phyloP scores from a whole-genome alignment of 2,329 filamentous ascomycete genomes.

The Diaporthe helianthi region DNA sequence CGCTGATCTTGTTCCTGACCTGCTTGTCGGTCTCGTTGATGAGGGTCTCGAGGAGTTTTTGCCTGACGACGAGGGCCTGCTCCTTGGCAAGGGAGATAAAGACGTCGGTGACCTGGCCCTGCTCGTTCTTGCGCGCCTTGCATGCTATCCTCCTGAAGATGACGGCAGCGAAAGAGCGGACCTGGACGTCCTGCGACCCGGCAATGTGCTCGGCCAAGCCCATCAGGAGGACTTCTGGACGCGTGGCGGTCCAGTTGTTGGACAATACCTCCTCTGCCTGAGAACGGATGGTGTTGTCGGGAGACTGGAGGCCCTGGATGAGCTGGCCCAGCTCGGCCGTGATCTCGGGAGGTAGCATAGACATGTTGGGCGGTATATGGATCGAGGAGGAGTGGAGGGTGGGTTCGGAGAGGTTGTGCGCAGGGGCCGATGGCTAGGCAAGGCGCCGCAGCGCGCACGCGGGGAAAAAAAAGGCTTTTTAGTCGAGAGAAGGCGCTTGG shows the following conservation, averaged over 20 bases:
- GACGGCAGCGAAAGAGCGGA: conserved; percentile 88
- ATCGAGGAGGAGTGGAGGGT: conserved; percentile 13
- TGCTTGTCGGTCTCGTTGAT: conserved; percentile 74
- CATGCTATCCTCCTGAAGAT: conserved; percentile 94
- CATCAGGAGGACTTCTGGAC: conserved; percentile 90
- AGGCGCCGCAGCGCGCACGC: conserved; percentile 35
- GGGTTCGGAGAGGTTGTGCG: conserved; percentile 23
- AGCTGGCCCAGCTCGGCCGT: conserved; percentile 86
- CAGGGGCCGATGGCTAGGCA: conserved; percentile 28
- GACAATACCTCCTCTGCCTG: conserved; percentile 91
- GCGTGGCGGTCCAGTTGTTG: conserved; percentile 83
- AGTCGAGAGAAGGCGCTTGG: conserved; percentile 24
- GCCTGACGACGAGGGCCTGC: conserved; percentile 79
- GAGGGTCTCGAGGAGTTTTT: conserved; percentile 82
- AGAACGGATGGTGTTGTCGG: conserved; percentile 85
- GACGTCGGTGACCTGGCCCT: conserved; percentile 78
- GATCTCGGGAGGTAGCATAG: conserved; percentile 83
- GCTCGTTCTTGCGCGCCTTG: conserved; percentile 80
- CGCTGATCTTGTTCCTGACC: conserved; percentile 93
- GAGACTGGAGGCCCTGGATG: conserved; percentile 84
- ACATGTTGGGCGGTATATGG: conserved; percentile 63
- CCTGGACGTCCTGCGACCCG: conserved; percentile 78
- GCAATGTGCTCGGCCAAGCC: conserved; percentile 92
- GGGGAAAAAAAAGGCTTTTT: conserved; percentile 1
- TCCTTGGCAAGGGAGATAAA: conserved; percentile 81